Evolutionary conservation across 2,329 filamentous ascomycete genomes (phyloP), one percentile per base, ranked within the genome.

Genomic region (Calonectria pseudoreteaudii): DNA sequence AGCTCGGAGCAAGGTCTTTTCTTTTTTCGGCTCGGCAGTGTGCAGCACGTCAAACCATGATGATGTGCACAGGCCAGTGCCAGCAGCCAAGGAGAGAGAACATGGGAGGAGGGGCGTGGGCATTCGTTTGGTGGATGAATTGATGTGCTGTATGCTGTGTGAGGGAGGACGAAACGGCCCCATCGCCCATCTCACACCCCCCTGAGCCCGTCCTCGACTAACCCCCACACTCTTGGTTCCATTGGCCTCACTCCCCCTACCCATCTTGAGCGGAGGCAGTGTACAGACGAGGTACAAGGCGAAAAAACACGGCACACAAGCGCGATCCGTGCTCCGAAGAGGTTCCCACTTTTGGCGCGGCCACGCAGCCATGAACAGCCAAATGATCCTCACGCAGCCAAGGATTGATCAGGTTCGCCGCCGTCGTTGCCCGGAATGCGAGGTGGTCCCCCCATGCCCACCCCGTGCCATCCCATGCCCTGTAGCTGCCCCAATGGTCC

Each of bases 21-120:
- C 38, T 26, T 23, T 60, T 53, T 38, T 44, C 60, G 60, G 38
- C 38, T 65, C 58, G 60, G 60, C 68, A 70, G 20, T 64, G 47
- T 53, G 49, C 68, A 56, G 38, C 36, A 44, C 52, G 53, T 70
- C 67, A 64, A 64, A 64, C 18, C 38, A 70, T 70, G 67, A 68
- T 68, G 66, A 60, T 60, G 56, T 38, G 41, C 44, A 47, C 38
- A 47, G 44, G 65, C 38, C 31, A 36, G 47, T 52, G 30, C 56
- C 44, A 64, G 38, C 44, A 62, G 38, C 26, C 36, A 47, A 28
- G 50, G 26, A 26, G 50, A 30, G 28, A 49, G 26, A 26, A 20
- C 60, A 41, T 41, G 34, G 56, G 56, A 41, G 56, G 34, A 41
- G 56, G 56, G 56, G 56, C 23, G 56, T 62, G 56, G 56, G 23